Base-by-base conservation (phyloP, 129 eudicot genomes). In the Escallonia herrerae region DNA sequence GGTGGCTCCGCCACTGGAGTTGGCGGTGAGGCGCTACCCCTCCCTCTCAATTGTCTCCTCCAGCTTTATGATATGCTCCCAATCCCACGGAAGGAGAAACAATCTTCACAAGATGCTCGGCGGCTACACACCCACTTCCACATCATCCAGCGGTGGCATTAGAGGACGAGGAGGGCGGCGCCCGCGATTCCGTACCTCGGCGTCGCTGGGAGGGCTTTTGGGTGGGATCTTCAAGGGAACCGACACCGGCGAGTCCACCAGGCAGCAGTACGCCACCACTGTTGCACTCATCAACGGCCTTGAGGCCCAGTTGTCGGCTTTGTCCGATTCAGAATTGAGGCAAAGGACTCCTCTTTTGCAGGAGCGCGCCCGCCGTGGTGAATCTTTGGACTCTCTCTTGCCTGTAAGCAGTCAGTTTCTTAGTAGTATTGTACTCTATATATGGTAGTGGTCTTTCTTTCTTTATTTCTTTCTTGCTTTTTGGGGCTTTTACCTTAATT, bases 161-260 rank as follows among this genome's bases (percentile, higher is more conserved):
- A 22, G 33, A 22, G 33, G 33, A 22, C 33, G 33, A 22, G 33
- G 33, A 62, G 65, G 15, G 64, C 65, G 50, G 58, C 60, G 33
- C 33, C 33, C 1, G 33, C 33, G 33, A 0, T 22, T 22, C 33
- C 33, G 33, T 22, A 22, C 33, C 33, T 22, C 60, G 63, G 89
- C 96, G 2, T 77, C 93, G 0, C 78, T 89, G 64, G 96, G 94
- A 38, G 94, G 96, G 53, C 62, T 89, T 0, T 72, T 89, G 2
- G 90, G 93, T 15, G 96, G 96, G 59, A 75, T 89, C 7, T 88
- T 88, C 50, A 80, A 75, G 56, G 78, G 82, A 5, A 63, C 64
- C 4, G 96, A 89, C 65, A 85, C 77, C n/a, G 96, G 96, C 2
- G 96, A 89, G 75, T 74, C 90, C 7, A 89, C 96, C 43, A 68